Evolutionary conservation across 306 rosid genomes (phyloP).

Genomic region (Hippophae gyantsensis): DNA sequence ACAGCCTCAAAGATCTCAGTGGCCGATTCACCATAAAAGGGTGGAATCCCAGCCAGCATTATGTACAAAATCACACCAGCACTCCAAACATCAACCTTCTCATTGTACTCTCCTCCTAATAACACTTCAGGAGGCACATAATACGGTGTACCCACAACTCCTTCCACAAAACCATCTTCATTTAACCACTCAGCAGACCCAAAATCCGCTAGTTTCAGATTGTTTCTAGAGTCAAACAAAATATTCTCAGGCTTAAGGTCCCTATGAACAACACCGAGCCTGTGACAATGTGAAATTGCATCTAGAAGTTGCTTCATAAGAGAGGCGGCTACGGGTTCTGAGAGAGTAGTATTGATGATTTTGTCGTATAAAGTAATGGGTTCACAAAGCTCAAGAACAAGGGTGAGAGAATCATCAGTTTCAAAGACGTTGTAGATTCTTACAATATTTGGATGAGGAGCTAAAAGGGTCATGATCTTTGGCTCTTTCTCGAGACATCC

Average conservation of each 20-base stretch:
- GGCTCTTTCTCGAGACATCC: background rate
- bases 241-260: background rate
- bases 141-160: background rate
- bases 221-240: background rate
- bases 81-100: background rate
- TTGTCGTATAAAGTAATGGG: background rate
- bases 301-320: background rate
- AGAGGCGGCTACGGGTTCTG: background rate
- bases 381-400: background rate
- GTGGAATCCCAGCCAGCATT: constrained; percentile 68
- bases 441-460: background rate
- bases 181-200: background rate
- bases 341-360: background rate
- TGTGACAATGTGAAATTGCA: background rate
- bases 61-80: constrained; percentile 42
- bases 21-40: constrained; percentile 60
- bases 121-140: background rate
- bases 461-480: background rate
- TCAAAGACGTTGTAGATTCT: background rate
- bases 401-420: background rate
- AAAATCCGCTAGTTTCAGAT: background rate
- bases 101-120: background rate
- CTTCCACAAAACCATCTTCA: background rate
- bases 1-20: constrained; percentile 53
- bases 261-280: background rate